Conservation (phyloP, 176 grass and related monocot species). For the Oryza officinalis region DNA sequence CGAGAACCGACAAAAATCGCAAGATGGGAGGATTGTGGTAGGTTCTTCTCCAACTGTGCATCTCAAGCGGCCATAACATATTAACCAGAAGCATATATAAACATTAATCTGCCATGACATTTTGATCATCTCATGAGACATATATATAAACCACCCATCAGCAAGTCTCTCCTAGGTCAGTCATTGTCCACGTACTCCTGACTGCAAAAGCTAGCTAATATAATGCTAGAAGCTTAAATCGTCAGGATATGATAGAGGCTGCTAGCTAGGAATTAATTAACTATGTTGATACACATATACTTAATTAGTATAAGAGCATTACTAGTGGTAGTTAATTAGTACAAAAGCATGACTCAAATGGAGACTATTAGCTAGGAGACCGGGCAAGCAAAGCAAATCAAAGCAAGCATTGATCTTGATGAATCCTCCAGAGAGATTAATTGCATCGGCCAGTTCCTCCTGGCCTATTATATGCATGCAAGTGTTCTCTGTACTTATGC, state of each 20-base stretch:
- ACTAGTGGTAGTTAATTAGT: not conserved
- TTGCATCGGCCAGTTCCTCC: not conserved
- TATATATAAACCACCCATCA: not conserved
- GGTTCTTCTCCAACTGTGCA: not conserved
- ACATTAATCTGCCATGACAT: not conserved
- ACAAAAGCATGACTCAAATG: not conserved
- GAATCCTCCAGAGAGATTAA: not conserved
- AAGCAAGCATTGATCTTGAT: too few species aligned
- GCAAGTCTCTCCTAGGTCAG: not conserved
- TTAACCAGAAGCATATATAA: not conserved
- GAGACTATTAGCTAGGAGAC: not conserved
- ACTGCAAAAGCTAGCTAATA: not conserved
- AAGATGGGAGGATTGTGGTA: not conserved
- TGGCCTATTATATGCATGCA: not conserved
- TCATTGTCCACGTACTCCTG: not conserved
- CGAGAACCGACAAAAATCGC: not conserved
- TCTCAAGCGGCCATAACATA: not conserved
- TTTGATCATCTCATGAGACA: not conserved
- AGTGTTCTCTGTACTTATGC: not conserved
- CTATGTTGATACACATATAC: not conserved
- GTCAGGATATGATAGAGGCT: not conserved
- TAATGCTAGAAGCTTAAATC: not conserved
- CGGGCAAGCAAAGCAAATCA: too few species aligned
- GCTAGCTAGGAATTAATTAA: not conserved
- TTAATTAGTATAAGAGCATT: not conserved